Conservation (phyloP, 108 stramenopile genomes). For the Asterionellopsis glacialis region DNA sequence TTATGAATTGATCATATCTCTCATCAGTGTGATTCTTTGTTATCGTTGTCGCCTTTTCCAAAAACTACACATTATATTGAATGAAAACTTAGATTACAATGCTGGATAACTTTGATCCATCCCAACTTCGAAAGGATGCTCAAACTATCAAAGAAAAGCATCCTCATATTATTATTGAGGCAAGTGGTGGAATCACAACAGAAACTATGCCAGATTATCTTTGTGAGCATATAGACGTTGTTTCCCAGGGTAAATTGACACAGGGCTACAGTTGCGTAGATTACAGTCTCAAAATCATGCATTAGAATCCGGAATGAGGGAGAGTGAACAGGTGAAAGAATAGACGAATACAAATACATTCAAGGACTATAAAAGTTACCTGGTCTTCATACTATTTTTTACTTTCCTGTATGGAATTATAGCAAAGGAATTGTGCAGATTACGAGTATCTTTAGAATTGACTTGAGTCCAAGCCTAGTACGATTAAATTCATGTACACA, state of each 20-base stretch:
- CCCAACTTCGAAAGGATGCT: slow-evolving; percentile 72
- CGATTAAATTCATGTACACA: no score
- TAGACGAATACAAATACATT: no score
- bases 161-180: slow-evolving; percentile 93
- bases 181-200: slow-evolving; percentile 95
- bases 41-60: background rate
- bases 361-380: no score
- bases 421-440: no score
- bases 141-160: slow-evolving; percentile 72
- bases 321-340: no score
- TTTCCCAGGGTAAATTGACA: slow-evolving; percentile 95
- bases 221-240: slow-evolving; percentile 88
- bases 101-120: slow-evolving; percentile 97
- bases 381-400: no score
- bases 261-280: slow-evolving; percentile 97
- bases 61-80: background rate
- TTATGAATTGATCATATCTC: slow-evolving; percentile 1
- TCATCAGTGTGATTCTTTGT: background rate
- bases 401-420: no score
- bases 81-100: slow-evolving; percentile 76
- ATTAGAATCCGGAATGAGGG: slow-evolving; percentile 7
- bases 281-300: slow-evolving; percentile 88
- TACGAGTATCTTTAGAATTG: no score
- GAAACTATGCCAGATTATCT: slow-evolving; percentile 89
- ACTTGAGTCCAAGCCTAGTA: no score